A percentile compares a stretch with the other conserved stretches of the same genome.
phyloP scores from a whole-genome alignment of 2,329 filamentous ascomycete species.

The Trichoderma sp. region DNA sequence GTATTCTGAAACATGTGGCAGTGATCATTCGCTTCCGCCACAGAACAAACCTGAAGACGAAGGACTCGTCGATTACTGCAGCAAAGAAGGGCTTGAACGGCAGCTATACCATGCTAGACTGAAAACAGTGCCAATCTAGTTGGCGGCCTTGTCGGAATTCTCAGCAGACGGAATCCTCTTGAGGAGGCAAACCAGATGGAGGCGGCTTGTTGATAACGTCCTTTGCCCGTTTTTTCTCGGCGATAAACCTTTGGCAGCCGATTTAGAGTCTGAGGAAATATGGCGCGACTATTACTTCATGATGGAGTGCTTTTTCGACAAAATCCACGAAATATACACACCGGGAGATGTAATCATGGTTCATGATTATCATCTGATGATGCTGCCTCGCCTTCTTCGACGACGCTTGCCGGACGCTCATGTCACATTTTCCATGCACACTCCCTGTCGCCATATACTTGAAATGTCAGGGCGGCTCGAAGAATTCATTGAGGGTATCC shows the following conservation, averaged over 20 bases:
- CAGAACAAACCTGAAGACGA: neutral
- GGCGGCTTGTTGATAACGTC: constrained; percentile 84
- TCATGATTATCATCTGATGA: constrained; percentile 89
- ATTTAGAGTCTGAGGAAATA: constrained; percentile 76
- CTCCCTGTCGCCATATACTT: constrained; percentile 92
- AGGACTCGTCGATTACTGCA: constrained; percentile 45
- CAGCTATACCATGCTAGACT: constrained; percentile 72
- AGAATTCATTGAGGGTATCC: constrained; percentile 85
- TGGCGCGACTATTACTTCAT: constrained; percentile 93
- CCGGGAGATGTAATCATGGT: constrained; percentile 89
- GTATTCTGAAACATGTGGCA: neutral
- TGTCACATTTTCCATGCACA: constrained; percentile 89
- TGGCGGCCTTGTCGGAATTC: constrained; percentile 72
- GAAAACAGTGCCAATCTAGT: constrained; percentile 83
- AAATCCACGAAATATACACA: constrained; percentile 83
- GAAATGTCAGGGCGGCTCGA: constrained; percentile 85
- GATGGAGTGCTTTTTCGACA: constrained; percentile 88
- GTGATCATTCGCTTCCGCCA: neutral
- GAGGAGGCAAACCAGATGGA: constrained; percentile 82
- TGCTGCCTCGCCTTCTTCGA: constrained; percentile 82
- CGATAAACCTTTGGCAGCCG: constrained; percentile 85
- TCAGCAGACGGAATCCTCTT: constrained; percentile 54
- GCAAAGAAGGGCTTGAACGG: constrained; percentile 67
- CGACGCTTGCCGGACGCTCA: constrained; percentile 84
- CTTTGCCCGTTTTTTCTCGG: constrained; percentile 92